Conservation (phyloP, 1,284 basidiomycete species). For the Anthracocystis walkeri region DNA sequence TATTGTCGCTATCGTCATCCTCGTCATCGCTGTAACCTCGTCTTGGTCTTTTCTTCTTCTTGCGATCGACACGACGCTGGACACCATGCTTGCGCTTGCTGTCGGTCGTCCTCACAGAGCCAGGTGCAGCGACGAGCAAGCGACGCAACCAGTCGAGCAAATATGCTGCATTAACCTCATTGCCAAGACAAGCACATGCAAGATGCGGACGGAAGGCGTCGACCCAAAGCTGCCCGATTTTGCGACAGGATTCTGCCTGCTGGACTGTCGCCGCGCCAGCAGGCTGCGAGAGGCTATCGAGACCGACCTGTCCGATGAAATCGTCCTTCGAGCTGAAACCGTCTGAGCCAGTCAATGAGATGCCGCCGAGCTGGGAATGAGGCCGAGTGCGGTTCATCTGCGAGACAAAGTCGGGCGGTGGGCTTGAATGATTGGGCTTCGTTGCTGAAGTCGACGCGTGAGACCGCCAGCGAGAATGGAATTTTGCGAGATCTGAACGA, state of each 20-base stretch:
- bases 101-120: conserved; percentile 13
- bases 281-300: conserved; percentile 1
- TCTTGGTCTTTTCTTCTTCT: conserved; percentile 3
- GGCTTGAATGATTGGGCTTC: background rate
- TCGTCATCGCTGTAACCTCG: conserved; percentile 31
- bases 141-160: conserved; percentile 56
- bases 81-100: conserved; percentile 24
- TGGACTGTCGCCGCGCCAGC: background rate
- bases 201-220: conserved; percentile 40
- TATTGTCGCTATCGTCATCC: conserved; percentile 24
- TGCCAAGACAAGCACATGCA: conserved; percentile 39
- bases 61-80: conserved; percentile 38
- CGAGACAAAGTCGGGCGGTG: conserved; percentile 19
- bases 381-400: conserved; percentile 20
- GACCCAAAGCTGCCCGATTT: conserved; percentile 35
- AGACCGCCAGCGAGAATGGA: conserved; percentile 21
- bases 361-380: background rate
- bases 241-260: background rate
- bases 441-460: background rate
- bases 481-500: conserved; percentile 10
- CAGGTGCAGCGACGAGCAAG: conserved; percentile 37
- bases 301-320: conserved; percentile 14
- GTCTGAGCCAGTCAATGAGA: conserved; percentile 9
- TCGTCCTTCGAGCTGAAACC: conserved; percentile 10
- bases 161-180: conserved; percentile 38